Evolutionary conservation across 345 rosid genomes (phyloP).

Genomic region (Eucalyptus pauciflora): DNA sequence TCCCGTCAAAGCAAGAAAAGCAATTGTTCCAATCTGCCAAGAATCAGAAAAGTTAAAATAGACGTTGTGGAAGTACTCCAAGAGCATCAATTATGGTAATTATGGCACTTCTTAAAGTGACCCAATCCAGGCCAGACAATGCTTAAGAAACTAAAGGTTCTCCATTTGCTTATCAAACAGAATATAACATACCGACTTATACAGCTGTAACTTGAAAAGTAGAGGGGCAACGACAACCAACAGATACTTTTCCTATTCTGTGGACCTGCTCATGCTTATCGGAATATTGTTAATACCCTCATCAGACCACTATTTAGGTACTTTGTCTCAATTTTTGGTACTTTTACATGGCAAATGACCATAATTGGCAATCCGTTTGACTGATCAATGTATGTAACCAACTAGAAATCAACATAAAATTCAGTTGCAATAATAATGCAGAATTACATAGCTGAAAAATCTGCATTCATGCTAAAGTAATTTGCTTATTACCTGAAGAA

Average conservation of each 20-base stretch:
- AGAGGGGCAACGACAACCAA: background rate
- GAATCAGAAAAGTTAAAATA: background rate
- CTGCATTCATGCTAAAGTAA: background rate
- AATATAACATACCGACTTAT: background rate
- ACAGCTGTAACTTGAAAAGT: background rate
- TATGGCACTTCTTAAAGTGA: background rate
- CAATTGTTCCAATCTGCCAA: conserved; percentile 66
- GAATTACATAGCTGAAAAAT: background rate
- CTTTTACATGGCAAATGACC: background rate
- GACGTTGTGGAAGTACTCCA: background rate
- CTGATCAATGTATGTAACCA: background rate
- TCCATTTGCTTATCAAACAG: background rate
- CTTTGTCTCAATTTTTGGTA: background rate
- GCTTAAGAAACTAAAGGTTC: background rate
- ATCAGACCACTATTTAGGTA: background rate
- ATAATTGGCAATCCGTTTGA: background rate
- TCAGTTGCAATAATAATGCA: background rate
- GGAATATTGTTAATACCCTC: background rate
- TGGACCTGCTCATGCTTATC: background rate
- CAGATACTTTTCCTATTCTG: background rate
- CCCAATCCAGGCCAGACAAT: background rate
- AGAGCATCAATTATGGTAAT: background rate
- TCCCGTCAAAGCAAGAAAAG: conserved; percentile 63
- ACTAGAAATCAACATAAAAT: background rate
- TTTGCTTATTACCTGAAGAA: background rate